A percentile compares a stretch with the other conserved stretches of the same genome.
These are phyloP conservation scores for Digitaria exilis DNA, from an alignment of 202 grass and related monocot genomes.

Conservation along the genomic window DNA sequence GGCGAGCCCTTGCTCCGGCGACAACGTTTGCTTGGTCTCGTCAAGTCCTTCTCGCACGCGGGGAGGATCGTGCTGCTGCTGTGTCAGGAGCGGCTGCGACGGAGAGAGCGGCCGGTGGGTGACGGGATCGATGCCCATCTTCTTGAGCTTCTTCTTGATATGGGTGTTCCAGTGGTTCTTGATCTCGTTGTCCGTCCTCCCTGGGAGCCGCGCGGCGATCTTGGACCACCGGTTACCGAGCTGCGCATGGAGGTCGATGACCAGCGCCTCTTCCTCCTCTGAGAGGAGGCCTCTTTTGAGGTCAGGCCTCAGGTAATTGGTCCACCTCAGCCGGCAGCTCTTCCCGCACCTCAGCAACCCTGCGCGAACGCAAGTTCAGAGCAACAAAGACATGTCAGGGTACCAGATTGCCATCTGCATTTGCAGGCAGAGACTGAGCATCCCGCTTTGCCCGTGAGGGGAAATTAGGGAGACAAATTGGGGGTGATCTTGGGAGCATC, in stretches of 20 bases:
- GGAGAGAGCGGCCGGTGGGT: conserved; percentile 61
- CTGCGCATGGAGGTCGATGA: conserved; percentile 72
- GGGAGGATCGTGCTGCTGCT: neutral
- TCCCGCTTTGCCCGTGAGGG: too few species aligned
- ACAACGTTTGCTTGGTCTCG: neutral
- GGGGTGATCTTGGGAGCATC: neutral
- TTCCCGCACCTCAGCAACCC: conserved; percentile 82
- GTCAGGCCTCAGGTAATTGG: conserved; percentile 84
- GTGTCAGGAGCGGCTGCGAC: neutral
- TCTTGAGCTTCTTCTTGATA: conserved; percentile 95
- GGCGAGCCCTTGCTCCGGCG: neutral
- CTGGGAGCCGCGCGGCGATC: conserved; percentile 82
- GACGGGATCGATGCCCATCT: conserved; percentile 81
- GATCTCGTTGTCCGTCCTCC: conserved; percentile 95
- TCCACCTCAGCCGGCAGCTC: conserved; percentile 92
- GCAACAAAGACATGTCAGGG: neutral
- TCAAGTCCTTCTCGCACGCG: neutral
- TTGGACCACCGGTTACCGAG: conserved; percentile 92
- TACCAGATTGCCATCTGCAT: neutral
- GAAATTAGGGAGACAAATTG: neutral
- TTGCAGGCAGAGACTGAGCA: too few species aligned
- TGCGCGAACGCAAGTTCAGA: neutral
- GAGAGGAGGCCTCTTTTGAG: conserved; percentile 75
- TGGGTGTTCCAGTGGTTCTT: conserved; percentile 99
- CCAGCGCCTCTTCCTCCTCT: conserved; percentile 57